Conservation (phyloP, 352 stramenopile genomes). For the Globisporangium polare region DNA sequence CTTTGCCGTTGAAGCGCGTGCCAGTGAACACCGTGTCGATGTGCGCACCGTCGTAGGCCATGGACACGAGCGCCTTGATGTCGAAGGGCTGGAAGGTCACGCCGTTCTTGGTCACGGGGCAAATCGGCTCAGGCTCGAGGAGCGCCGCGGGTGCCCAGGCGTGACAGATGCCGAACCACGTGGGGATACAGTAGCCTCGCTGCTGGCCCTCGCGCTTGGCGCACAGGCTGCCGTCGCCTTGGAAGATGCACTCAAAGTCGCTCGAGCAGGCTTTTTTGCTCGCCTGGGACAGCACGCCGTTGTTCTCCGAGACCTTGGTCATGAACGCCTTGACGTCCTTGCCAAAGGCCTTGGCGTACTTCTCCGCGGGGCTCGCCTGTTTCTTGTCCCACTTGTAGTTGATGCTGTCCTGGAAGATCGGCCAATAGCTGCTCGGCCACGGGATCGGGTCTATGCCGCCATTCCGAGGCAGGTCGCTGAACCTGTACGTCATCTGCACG, state of each 20-base stretch:
- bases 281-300: conserved; percentile 34
- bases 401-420: conserved; percentile 52
- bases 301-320: conserved; percentile 34
- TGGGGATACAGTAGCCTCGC: conserved; percentile 39
- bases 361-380: conserved; percentile 39
- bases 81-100: conserved; percentile 46
- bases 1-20: conserved; percentile 44
- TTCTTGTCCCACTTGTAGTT: conserved; percentile 40
- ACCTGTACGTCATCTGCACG: conserved; percentile 28
- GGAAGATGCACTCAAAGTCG: conserved; percentile 24
- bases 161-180: conserved; percentile 53
- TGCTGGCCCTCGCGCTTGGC: conserved; percentile 25
- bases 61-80: conserved; percentile 53
- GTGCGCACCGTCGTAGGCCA: conserved; percentile 46
- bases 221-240: conserved; percentile 36
- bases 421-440: conserved; percentile 69
- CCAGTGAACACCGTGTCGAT: conserved; percentile 54
- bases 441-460: conserved; percentile 31
- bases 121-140: conserved; percentile 40
- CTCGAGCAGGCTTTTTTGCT: conserved; percentile 24
- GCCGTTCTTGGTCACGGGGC: conserved; percentile 39
- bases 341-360: conserved; percentile 44
- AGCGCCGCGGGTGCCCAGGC: conserved; percentile 48
- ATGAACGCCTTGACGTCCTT: conserved; percentile 32
- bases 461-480: conserved; percentile 37